phyloP scores from a whole-genome alignment of 1,139 yeast species.

The Suhomyces yuchorum region DNA sequence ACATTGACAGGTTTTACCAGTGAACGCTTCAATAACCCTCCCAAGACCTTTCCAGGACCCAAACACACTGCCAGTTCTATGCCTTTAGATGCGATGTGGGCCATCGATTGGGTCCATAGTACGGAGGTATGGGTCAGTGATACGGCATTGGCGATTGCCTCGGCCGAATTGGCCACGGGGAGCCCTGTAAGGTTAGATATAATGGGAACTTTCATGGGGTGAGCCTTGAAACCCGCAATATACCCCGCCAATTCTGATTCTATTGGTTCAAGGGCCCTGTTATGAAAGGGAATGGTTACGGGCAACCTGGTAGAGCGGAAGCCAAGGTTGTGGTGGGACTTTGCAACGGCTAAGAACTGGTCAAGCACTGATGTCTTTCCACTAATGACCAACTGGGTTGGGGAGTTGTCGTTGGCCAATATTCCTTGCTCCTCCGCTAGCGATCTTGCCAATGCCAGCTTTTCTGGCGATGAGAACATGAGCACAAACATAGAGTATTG shows the following conservation, averaged over 20 bases:
- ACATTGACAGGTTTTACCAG: neutral
- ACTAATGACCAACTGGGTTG: conserved; percentile 46
- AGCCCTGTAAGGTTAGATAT: conserved; percentile 35
- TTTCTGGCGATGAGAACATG: conserved; percentile 24
- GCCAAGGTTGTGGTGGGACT: conserved; percentile 19
- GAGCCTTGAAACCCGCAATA: conserved; percentile 15
- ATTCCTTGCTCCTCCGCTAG: conserved; percentile 25
- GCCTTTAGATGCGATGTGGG: conserved; percentile 20
- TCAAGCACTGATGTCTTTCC: conserved; percentile 34
- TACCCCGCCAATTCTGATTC: conserved; percentile 31
- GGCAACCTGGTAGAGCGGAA: conserved; percentile 37
- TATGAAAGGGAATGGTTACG: conserved; percentile 60
- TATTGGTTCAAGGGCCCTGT: conserved; percentile 38
- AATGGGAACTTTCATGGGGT: conserved; percentile 18
- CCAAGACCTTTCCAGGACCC: conserved; percentile 39
- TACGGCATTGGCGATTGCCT: conserved; percentile 32
- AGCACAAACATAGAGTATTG: conserved; percentile 36
- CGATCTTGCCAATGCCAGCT: conserved; percentile 23
- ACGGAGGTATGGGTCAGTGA: conserved; percentile 46
- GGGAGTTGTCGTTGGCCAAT: conserved; percentile 48
- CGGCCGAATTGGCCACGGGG: conserved; percentile 18
- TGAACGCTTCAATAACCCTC: conserved; percentile 13
- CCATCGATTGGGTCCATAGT: conserved; percentile 42
- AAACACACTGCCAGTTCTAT: conserved; percentile 30
- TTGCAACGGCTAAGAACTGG: conserved; percentile 16